Evolutionary conservation across 2,329 filamentous ascomycete species (phyloP), one percentile per base, ranked within the genome.

Genomic region (Thelonectria olida): DNA sequence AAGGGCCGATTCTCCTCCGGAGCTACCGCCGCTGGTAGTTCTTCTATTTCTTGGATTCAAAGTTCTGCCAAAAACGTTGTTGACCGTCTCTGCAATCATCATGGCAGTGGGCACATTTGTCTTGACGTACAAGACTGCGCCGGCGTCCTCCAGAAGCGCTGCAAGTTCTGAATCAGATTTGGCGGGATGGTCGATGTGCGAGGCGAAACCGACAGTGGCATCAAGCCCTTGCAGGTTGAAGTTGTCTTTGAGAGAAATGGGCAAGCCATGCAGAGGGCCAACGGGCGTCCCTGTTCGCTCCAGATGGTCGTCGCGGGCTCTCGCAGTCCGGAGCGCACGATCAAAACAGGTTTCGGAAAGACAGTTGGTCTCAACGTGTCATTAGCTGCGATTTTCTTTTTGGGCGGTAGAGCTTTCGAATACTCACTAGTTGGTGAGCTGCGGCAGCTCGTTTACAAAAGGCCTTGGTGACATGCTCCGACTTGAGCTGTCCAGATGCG

Each of bases 211-310:
- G 1, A 90, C 81, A 0, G 87, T 88, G 20, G 85, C 80, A 63
- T 89, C 87, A 12, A 87, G 80, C 6, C 87, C 87, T 2, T 74
- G 72, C 13, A 91, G 77, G 59, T 91, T 84, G 79, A 92, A 89
- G 70, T 89, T 88, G 76, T 92, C 90, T 70, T 93, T 93, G 47
- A 93, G 81, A 0, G 88, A 88, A 27, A 90, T 75, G 3, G 88
- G 88, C 1, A 90, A 79, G 60, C 73, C 90, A 73, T 92, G 90
- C 2, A 93, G 80, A 2, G 90, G 89, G 0, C 90, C 90, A 1
- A 80, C 20, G 0, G 79, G 75, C 36, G 83, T 75, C 9, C 83
- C 81, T 1, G 81, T 82, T 28, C 68, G 67, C n/a, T 76, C 74
- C 2, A 86, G 65, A 60, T 86, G 74, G n/a, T 78, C 76, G 67